Evolutionary conservation across 495 filamentous ascomycete genomes (phyloP).

Genomic region (Aspergillus olivimuriae): DNA sequence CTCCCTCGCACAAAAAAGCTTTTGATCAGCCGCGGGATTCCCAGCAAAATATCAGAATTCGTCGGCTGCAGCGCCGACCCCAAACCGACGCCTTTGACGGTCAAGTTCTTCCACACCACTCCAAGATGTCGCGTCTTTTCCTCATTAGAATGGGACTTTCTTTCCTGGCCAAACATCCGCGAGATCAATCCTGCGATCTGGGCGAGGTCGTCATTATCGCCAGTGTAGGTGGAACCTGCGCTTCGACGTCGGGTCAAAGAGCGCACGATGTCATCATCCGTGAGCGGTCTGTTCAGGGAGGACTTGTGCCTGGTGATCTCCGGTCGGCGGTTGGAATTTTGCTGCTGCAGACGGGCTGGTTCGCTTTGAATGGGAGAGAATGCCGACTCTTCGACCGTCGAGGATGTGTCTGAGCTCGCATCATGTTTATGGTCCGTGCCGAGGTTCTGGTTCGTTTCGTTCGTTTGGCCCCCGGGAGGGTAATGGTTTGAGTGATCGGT

Average conservation of each 20-base stretch:
- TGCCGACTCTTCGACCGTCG: neutral
- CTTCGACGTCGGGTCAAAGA: conserved; percentile 47
- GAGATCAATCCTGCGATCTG: conserved; percentile 57
- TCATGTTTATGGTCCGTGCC: no score
- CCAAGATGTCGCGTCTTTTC: conserved; percentile 55
- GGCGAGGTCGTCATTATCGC: conserved; percentile 40
- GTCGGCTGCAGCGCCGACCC: conserved; percentile 62
- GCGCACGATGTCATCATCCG: conserved; percentile 46
- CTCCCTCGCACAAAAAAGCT: conserved; percentile 35
- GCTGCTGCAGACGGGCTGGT: neutral
- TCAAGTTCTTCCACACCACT: conserved; percentile 55
- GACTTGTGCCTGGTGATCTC: neutral
- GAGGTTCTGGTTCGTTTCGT: no score
- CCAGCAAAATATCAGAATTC: conserved; percentile 57
- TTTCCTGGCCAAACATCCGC: conserved; percentile 56
- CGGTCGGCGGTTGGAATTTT: neutral
- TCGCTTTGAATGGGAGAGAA: neutral
- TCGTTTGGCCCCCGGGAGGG: no score
- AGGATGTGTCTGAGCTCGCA: neutral
- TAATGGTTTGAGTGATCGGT: neutral
- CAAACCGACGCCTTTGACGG: conserved; percentile 60
- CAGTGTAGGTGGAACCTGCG: conserved; percentile 25
- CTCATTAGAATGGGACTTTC: conserved; percentile 58
- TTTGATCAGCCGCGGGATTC: conserved; percentile 46
- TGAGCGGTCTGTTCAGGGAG: conserved; percentile 12